phyloP scores from a whole-genome alignment of 768 basidiomycete genomes.

The Leccinum boreale region DNA sequence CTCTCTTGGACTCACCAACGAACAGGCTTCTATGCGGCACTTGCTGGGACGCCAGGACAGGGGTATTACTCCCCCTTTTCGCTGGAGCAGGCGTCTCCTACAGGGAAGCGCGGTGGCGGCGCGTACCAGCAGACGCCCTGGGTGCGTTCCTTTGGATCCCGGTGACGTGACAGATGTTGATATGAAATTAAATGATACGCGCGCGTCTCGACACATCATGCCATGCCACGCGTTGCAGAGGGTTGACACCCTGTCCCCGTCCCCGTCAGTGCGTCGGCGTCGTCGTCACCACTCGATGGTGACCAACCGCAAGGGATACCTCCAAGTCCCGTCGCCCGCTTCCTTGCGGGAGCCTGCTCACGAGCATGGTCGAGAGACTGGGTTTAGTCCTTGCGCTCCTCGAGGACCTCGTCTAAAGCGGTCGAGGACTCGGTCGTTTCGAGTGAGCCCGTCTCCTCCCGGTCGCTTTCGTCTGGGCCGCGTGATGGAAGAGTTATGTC shows the following conservation, averaged over 20 bases:
- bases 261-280: neutral
- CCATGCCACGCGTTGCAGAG: neutral
- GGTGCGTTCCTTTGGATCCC: neutral
- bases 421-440: slow-evolving; percentile 7
- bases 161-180: neutral
- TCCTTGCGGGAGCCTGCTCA: neutral
- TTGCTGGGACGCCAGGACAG: slow-evolving; percentile 16
- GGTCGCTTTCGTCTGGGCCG: slow-evolving; percentile 9
- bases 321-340: slow-evolving; percentile 16
- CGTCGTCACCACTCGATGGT: neutral
- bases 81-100: neutral
- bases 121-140: neutral
- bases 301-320: slow-evolving; percentile 8
- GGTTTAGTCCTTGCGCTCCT: neutral
- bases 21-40: slow-evolving; percentile 23
- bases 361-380: neutral
- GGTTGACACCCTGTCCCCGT: neutral
- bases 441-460: slow-evolving; percentile 10
- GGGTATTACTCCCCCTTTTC: slow-evolving; percentile 11
- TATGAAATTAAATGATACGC: neutral
- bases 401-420: neutral
- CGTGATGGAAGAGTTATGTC: slow-evolving; percentile 21
- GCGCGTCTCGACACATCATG: neutral
- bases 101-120: neutral
- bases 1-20: neutral